Evolutionary conservation across 2,329 filamentous ascomycete species (phyloP).

Genomic region (Stromatinia cepivora): DNA sequence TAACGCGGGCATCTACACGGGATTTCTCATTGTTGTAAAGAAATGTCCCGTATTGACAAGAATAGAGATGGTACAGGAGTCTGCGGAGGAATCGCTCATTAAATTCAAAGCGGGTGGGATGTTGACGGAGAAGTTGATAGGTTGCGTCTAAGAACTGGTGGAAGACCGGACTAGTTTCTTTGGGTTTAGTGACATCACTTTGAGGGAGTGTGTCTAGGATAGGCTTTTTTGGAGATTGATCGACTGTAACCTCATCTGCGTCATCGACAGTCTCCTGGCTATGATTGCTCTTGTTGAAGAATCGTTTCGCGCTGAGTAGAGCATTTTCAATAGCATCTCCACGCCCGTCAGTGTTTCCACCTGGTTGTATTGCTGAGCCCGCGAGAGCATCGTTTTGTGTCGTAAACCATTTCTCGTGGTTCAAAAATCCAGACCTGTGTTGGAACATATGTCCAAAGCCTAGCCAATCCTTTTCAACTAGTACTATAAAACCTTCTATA

Average conservation of each 20-base stretch:
- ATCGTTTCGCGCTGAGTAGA: constrained; percentile 78
- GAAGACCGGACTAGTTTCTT: constrained; percentile 93
- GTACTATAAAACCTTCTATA: constrained; percentile 87
- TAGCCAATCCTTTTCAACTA: constrained; percentile 97
- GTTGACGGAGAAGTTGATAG: constrained; percentile 83
- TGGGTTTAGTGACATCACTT: constrained; percentile 72
- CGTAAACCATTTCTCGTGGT: constrained; percentile 91
- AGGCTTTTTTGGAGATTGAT: constrained; percentile 38
- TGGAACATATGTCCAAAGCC: constrained; percentile 98
- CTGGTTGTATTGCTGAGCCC: constrained; percentile 61
- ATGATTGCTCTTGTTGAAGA: constrained; percentile 81
- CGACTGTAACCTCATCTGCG: constrained; percentile 39
- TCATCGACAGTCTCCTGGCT: constrained; percentile 61
- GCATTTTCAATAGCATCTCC: constrained; percentile 83
- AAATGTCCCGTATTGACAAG: constrained; percentile 96
- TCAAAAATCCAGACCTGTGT: constrained; percentile 83
- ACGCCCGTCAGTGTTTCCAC: constrained; percentile 50
- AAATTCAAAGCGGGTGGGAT: constrained; percentile 89
- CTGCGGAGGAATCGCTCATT: constrained; percentile 91
- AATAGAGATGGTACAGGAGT: constrained; percentile 89
- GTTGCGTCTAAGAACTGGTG: constrained; percentile 96
- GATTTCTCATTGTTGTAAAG: constrained; percentile 94
- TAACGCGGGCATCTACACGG: constrained; percentile 66
- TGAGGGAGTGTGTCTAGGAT: constrained; percentile 43
- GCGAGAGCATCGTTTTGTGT: constrained; percentile 78